These are phyloP conservation scores for Trypanosoma brucei DNA, from an alignment of 208 protist genomes.

Conservation along the genomic window DNA sequence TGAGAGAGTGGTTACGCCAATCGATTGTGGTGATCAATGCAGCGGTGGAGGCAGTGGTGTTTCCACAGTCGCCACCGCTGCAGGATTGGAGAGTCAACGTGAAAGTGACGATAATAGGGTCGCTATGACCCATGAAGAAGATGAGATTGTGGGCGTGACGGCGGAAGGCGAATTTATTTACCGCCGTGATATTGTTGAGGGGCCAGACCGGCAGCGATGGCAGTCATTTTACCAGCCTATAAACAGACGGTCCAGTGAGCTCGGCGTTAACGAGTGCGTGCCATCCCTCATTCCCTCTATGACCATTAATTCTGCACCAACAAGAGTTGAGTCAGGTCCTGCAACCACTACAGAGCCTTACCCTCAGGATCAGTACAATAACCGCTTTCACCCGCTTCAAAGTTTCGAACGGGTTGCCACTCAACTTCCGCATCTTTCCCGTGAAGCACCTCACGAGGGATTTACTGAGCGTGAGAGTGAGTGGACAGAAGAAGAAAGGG, in stretches of 20 bases:
- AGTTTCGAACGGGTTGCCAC: too few species aligned
- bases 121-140: neutral
- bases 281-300: too few species aligned
- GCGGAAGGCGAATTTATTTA: conserved; percentile 26
- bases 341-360: too few species aligned
- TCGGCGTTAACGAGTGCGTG: too few species aligned
- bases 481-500: conserved; percentile 5
- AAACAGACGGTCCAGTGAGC: neutral
- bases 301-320: too few species aligned
- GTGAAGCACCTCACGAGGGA: too few species aligned
- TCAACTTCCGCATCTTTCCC: too few species aligned
- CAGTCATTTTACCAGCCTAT: neutral
- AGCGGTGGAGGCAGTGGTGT: conserved; percentile 7
- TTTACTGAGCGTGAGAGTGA: neutral
- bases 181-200: conserved; percentile 5
- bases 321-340: too few species aligned
- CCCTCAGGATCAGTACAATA: too few species aligned
- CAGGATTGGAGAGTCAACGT: neutral
- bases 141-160: conserved; percentile 26
- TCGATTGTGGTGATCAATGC: neutral
- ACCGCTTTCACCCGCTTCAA: too few species aligned
- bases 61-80: neutral
- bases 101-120: neutral
- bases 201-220: neutral
- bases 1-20: too few species aligned